Evolutionary conservation across 2,329 filamentous ascomycete species (phyloP).

Genomic region (Talaromyces sp.): DNA sequence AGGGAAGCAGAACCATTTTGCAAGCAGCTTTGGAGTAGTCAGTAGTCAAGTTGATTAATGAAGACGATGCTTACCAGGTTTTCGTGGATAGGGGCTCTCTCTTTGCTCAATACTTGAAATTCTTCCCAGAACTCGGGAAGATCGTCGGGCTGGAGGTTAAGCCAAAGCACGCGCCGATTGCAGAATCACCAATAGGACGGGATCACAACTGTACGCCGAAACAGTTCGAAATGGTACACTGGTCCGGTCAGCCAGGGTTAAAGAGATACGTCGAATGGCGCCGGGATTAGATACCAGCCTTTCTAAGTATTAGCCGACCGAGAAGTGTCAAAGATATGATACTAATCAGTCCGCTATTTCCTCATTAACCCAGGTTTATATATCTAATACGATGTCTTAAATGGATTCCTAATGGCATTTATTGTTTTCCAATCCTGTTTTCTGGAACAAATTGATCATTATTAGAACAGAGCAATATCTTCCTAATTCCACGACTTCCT

Average conservation of each 20-base stretch:
- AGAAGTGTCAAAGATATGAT: neutral
- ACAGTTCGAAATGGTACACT: neutral
- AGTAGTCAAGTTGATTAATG: no score
- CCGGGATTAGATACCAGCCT: neutral
- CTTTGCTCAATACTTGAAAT: no score
- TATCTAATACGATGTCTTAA: neutral
- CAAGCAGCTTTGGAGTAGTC: no score
- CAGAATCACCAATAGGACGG: neutral
- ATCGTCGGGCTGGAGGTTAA: neutral
- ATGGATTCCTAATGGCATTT: neutral
- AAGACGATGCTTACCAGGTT: no score
- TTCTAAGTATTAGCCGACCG: neutral
- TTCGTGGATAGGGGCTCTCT: no score
- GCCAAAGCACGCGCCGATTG: neutral
- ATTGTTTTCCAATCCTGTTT: neutral
- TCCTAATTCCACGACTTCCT: neutral
- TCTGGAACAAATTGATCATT: neutral
- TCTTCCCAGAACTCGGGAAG: neutral
- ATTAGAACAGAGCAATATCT: neutral
- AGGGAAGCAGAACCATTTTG: no score
- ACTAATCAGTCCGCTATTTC: neutral
- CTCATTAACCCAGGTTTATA: neutral
- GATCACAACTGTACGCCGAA: neutral
- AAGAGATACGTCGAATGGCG: neutral
- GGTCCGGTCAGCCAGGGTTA: neutral